Conservation (phyloP, 1,139 yeast genomes). For the Hemisphaericaspora xylanilytica region DNA sequence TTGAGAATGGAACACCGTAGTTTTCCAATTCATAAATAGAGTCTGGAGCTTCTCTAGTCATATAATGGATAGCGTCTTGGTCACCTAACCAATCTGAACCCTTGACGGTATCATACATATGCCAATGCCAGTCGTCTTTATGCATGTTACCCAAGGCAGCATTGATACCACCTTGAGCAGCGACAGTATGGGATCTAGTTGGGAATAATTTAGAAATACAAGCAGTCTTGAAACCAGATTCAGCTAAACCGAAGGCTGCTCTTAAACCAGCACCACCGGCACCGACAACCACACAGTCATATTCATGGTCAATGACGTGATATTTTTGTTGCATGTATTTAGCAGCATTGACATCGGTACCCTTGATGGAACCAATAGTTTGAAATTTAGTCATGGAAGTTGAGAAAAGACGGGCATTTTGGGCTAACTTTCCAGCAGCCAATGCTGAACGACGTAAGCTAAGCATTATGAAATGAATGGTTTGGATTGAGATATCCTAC, state of each 20-base stretch:
- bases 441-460: constrained; percentile 14
- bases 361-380: constrained; percentile 48
- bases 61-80: constrained; percentile 98
- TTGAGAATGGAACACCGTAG: constrained; percentile 96
- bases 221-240: constrained; percentile 96
- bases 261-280: constrained; percentile 99
- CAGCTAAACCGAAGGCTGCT: constrained; percentile 96
- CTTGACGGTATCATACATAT: constrained; percentile 98
- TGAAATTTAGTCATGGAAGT: constrained; percentile 19
- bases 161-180: constrained; percentile 99
- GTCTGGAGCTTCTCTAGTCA: constrained; percentile 97
- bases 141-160: constrained; percentile 99
- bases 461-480: constrained; percentile 8
- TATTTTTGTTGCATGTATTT: constrained; percentile 66
- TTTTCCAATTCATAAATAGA: constrained; percentile 96
- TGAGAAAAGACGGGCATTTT: constrained; percentile 22
- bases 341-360: constrained; percentile 45
- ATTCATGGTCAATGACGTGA: constrained; percentile 93
- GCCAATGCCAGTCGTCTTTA: constrained; percentile 99
- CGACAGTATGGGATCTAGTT: constrained; percentile 97
- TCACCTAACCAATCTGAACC: constrained; percentile 99
- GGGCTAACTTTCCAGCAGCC: constrained; percentile 10
- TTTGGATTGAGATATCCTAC: not conserved
- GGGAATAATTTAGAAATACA: constrained; percentile 97
- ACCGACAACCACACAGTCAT: constrained; percentile 96